Base-by-base conservation (phyloP, 495 filamentous ascomycete species). In the Hamigera avellanea region DNA sequence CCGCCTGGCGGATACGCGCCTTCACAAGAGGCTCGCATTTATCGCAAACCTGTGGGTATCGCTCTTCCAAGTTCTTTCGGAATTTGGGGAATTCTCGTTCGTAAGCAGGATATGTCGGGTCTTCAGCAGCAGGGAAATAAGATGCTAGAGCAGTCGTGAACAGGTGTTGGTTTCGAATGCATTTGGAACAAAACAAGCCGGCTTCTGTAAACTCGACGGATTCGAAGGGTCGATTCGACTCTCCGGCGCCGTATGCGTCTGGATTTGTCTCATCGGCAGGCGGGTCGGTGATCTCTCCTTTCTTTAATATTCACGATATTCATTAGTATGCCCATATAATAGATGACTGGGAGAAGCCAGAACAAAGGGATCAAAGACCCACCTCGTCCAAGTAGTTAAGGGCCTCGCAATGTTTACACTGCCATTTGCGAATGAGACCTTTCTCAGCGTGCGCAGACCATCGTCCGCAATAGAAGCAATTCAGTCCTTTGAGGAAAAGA, bases 271-370 rank as follows among this genome's bases (percentile, higher is more conserved):
- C 69, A 8, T 68, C 55, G 19, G 73, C 69, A n/a, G 87, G 86
- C 12, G 87, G 84, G 52, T 95, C 87, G 32, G 81, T 83, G 31
- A 93, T 86, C 35, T 88, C 70, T 48, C 87, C 87, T 52, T 85
- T 72, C 81, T 88, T 6, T 6, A 30, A 46, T 18, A 27, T 30
- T 9, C 16, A 14, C 17, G 28, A 33, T 19, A 26, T 33, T 17
- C 7, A n/a, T n/a, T n/a, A 42, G 37, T 41, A 52, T 41, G 45
- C 45, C 41, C 33, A 40, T 42, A 44, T 21, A 36, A 37, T 21
- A 35, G 23, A 9, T 1, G n/a, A n/a, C n/a, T n/a, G n/a, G n/a
- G 12, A 23, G 36, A 14, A 19, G 14, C 14, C 7, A 12, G 19
- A 31, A 31, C 14, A n/a, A n/a, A 6, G 5, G 23, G 19, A 33